These are phyloP conservation scores for Exophiala lecanii-corni DNA, from an alignment of 2,329 filamentous ascomycete species.

Conservation along the genomic window DNA sequence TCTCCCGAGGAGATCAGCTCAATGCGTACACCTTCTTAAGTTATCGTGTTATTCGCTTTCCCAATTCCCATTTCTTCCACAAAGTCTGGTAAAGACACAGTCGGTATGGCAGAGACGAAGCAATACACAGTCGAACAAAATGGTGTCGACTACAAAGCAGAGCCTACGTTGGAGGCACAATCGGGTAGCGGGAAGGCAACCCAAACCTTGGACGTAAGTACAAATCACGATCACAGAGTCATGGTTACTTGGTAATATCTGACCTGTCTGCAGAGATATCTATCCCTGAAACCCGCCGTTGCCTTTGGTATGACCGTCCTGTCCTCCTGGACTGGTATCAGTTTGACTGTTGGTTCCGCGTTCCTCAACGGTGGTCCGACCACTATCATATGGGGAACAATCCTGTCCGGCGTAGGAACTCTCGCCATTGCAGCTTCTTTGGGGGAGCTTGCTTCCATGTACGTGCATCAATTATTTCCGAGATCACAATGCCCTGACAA, in stretches of 20 bases:
- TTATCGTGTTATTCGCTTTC: too few relatives aligned
- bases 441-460: slow-evolving; percentile 39
- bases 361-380: slow-evolving; percentile 27
- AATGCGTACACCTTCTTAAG: too few relatives aligned
- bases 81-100: too few relatives aligned
- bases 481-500: neutral
- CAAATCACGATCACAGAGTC: too few relatives aligned
- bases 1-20: too few relatives aligned
- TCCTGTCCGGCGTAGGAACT: slow-evolving; percentile 28
- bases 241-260: too few relatives aligned
- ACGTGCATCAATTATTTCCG: neutral
- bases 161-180: neutral
- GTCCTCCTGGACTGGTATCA: slow-evolving; percentile 16
- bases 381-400: slow-evolving; percentile 28
- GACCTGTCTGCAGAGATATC: slow-evolving; percentile 12
- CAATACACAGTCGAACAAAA: neutral
- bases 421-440: slow-evolving; percentile 29
- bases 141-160: neutral
- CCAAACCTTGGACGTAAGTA: neutral
- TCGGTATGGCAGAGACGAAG: neutral
- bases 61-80: too few relatives aligned
- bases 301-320: slow-evolving; percentile 13
- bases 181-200: neutral
- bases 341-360: slow-evolving; percentile 7
- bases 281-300: slow-evolving; percentile 13